These are phyloP conservation scores for Dictyostelium brefeldianum DNA, from an alignment of 78 protist species.

Conservation along the genomic window DNA sequence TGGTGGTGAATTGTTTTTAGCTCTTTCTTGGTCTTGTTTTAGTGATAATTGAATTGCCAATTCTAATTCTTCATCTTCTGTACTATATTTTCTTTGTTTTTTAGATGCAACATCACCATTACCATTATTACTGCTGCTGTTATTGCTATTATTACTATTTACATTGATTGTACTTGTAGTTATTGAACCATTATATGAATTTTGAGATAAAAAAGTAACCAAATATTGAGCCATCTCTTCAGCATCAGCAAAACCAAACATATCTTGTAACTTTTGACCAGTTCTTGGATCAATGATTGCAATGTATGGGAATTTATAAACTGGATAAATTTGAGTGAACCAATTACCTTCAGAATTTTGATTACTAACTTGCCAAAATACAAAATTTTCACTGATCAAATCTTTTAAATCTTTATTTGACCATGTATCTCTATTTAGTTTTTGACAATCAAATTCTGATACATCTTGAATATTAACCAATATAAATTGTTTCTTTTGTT, in stretches of 20 bases:
- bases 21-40: not conserved
- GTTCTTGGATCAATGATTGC: constrained; percentile 74
- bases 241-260: constrained; percentile 18
- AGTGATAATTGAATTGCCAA: constrained; percentile 68
- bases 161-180: too few species aligned
- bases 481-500: not conserved
- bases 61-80: constrained; percentile 77
- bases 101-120: not conserved
- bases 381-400: constrained; percentile 25
- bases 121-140: not conserved
- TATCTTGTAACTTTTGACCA: constrained; percentile 15
- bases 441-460: constrained; percentile 63
- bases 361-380: constrained; percentile 72
- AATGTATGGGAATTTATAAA: constrained; percentile 32
- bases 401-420: constrained; percentile 39
- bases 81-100: constrained; percentile 40
- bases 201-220: not conserved
- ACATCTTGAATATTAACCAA: constrained; percentile 73
- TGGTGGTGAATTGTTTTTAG: not conserved
- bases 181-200: not conserved
- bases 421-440: constrained; percentile 77
- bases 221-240: constrained; percentile 33
- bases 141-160: not conserved
- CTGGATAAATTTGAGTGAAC: constrained; percentile 45
- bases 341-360: constrained; percentile 29